Evolutionary conservation across 2,329 filamentous ascomycete species (phyloP).

Genomic region (Chaetoscypha palmicola): DNA sequence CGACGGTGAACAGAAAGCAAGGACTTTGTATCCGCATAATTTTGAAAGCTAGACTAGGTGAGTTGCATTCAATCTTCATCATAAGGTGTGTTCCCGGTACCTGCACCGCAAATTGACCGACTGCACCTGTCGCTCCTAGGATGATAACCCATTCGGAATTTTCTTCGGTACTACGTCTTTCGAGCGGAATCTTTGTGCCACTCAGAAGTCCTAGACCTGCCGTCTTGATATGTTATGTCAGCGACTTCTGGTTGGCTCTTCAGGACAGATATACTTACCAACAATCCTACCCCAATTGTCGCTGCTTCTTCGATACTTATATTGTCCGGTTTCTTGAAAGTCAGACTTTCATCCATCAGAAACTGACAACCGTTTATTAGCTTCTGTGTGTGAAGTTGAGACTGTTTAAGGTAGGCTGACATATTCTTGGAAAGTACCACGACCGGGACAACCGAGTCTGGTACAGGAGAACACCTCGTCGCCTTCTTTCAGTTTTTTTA

Average conservation of each 20-base stretch:
- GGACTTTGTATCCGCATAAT: conserved; percentile 33
- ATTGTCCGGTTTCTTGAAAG: conserved; percentile 29
- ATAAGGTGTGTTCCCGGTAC: conserved; percentile 1
- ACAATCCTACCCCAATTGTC: conserved; percentile 32
- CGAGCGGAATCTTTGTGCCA: conserved; percentile 24
- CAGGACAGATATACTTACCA: conserved; percentile 22
- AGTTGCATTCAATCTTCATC: neutral
- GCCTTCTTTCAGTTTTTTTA: conserved; percentile 29
- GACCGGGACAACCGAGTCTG: conserved; percentile 30
- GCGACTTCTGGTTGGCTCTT: too few species aligned
- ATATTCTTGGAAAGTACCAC: conserved; percentile 34
- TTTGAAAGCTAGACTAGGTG: conserved; percentile 28
- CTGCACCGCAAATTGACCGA: conserved; percentile 33
- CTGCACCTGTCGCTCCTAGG: conserved; percentile 32
- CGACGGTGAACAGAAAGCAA: conserved; percentile 32
- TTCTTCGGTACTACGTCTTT: conserved; percentile 2
- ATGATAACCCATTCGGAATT: conserved; percentile 34
- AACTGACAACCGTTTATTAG: too few species aligned
- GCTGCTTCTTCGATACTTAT: conserved; percentile 30
- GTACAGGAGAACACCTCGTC: conserved; percentile 34
- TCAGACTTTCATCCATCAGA: conserved; percentile 32
- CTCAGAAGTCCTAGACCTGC: conserved; percentile 30
- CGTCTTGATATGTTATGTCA: conserved; percentile 25
- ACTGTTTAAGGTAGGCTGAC: too few species aligned
- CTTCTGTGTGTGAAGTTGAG: too few species aligned